A percentile compares a stretch with the other conserved stretches of the same genome.
These are phyloP conservation scores for Parmelia sp. DNA, from an alignment of 495 filamentous ascomycete genomes.

Conservation along the genomic window DNA sequence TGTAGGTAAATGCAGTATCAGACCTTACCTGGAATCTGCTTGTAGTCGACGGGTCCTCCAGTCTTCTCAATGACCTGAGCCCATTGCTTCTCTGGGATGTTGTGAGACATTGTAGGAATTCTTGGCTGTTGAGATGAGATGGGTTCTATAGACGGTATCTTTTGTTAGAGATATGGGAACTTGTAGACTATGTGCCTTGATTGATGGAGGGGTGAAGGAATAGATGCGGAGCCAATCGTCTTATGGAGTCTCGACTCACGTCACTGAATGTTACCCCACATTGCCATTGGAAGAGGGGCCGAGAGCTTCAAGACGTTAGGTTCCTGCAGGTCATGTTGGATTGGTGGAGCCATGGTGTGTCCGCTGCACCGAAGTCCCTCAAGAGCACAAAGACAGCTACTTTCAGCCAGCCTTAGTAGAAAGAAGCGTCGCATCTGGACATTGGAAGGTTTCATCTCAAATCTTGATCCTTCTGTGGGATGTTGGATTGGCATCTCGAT, in stretches of 20 bases:
- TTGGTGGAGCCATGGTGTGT: conserved; percentile 8
- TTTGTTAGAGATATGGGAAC: neutral
- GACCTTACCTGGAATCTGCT: conserved; percentile 51
- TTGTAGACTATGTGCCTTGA: neutral
- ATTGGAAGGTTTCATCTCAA: neutral
- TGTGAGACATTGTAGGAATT: conserved; percentile 16
- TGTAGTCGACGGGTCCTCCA: conserved; percentile 68
- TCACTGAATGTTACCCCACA: conserved; percentile 7
- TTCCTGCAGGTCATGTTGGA: neutral
- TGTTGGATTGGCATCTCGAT: too few relatives aligned
- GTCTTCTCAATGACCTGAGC: conserved; percentile 77
- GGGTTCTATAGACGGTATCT: neutral
- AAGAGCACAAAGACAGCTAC: neutral
- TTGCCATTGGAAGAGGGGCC: neutral
- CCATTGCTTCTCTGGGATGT: conserved; percentile 70
- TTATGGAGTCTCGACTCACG: neutral
- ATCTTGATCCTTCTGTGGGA: too few relatives aligned
- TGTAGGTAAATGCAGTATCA: neutral
- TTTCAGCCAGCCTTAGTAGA: neutral
- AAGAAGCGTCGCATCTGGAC: neutral
- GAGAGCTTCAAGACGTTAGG: neutral
- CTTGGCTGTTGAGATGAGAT: neutral
- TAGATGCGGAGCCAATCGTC: neutral
- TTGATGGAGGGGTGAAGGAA: neutral
- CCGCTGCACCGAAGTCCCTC: conserved; percentile 1